Percentiles rank a stretch among this genome's conserved stretches.
These are phyloP conservation scores for Tylopilus sp. DNA, from an alignment of 1,284 basidiomycete species.

Conservation along the genomic window DNA sequence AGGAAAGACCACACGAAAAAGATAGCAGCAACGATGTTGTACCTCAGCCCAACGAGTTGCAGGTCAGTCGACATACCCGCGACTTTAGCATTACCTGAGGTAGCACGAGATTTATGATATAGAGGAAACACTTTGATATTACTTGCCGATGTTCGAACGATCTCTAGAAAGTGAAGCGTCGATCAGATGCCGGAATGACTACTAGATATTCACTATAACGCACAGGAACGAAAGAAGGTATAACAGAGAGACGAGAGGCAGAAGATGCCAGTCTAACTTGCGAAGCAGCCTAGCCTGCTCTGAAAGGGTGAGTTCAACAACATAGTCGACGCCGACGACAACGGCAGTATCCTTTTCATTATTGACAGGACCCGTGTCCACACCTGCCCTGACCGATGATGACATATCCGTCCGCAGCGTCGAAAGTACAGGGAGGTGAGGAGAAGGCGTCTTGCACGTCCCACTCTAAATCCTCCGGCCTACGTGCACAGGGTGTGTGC, in stretches of 20 bases:
- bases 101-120: background rate
- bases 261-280: slow-evolving; percentile 50
- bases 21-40: slow-evolving; percentile 49
- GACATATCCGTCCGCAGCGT: slow-evolving; percentile 10
- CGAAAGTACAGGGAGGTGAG: slow-evolving; percentile 5
- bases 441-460: too few species aligned
- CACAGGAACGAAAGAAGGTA: slow-evolving; percentile 60
- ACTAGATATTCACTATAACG: slow-evolving; percentile 19
- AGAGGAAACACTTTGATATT: background rate
- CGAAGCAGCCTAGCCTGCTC: slow-evolving; percentile 35
- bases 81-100: slow-evolving; percentile 35
- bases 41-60: slow-evolving; percentile 41
- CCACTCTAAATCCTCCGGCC: too few species aligned
- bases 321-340: background rate
- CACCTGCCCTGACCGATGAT: slow-evolving; percentile 6
- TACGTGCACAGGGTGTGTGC: too few species aligned
- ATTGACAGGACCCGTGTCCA: slow-evolving; percentile 7
- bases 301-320: background rate
- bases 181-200: background rate
- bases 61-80: slow-evolving; percentile 46
- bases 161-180: slow-evolving; percentile 29
- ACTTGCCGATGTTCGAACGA: slow-evolving; percentile 37
- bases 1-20: slow-evolving; percentile 43
- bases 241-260: slow-evolving; percentile 54
- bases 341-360: background rate